These are phyloP conservation scores for Phytopythium vexans DNA, from an alignment of 352 stramenopile species.

Conservation along the genomic window DNA sequence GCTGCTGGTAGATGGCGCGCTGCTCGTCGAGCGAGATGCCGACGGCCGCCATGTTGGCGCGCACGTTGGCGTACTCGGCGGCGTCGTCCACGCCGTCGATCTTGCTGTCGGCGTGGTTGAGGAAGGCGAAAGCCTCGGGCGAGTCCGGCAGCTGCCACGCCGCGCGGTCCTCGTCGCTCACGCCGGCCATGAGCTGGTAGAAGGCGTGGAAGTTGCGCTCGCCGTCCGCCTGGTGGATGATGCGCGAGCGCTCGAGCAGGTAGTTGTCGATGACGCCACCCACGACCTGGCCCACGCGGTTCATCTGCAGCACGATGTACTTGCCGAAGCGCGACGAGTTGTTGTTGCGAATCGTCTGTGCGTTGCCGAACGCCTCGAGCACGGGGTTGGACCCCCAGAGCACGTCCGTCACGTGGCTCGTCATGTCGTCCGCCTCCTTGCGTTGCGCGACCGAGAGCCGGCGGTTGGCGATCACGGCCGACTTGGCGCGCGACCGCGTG, in stretches of 20 bases:
- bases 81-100: constrained; percentile 81
- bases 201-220: constrained; percentile 95
- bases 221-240: constrained; percentile 81
- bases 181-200: constrained; percentile 88
- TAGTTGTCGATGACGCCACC: constrained; percentile 88
- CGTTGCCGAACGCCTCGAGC: constrained; percentile 84
- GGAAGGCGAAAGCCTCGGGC: constrained; percentile 58
- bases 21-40: constrained; percentile 76
- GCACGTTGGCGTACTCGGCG: constrained; percentile 56
- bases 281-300: constrained; percentile 75
- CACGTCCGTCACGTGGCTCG: constrained; percentile 67
- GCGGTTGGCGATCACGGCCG: constrained; percentile 66
- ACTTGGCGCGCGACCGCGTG: constrained; percentile 64
- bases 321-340: constrained; percentile 86
- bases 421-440: constrained; percentile 70
- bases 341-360: constrained; percentile 87
- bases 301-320: constrained; percentile 86
- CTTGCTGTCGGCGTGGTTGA: constrained; percentile 57
- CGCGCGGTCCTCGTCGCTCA: constrained; percentile 40
- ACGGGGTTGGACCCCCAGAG: constrained; percentile 80
- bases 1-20: constrained; percentile 67
- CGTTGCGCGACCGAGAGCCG: constrained; percentile 77
- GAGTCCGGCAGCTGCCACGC: constrained; percentile 51
- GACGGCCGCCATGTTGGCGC: constrained; percentile 62
- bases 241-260: constrained; percentile 90